Evolutionary conservation across 75 land plant genomes (phyloP).

Genomic region (Cunninghamia lanceolata): DNA sequence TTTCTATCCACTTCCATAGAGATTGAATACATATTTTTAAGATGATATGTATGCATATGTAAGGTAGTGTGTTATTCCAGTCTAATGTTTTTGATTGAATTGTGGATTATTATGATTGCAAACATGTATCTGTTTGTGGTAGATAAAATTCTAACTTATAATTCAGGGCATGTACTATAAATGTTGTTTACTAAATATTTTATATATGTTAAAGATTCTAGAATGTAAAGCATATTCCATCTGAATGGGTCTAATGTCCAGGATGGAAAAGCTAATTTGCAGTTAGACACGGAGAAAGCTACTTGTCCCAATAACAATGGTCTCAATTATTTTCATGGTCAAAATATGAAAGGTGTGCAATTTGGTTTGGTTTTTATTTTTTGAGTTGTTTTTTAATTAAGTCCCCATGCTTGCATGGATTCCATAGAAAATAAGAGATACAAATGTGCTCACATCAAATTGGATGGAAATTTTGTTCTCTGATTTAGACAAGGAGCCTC

Average conservation of each 20-base stretch:
- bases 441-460: neutral
- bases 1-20: neutral
- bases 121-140: neutral
- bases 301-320: neutral
- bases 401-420: neutral
- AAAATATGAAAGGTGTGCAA: neutral
- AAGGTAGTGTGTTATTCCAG: neutral
- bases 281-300: neutral
- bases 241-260: neutral
- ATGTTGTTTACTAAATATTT: neutral
- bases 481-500: neutral
- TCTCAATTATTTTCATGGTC: neutral
- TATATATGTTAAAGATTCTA: neutral
- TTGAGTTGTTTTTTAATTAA: neutral
- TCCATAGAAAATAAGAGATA: neutral
- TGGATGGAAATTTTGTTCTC: neutral
- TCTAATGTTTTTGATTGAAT: neutral
- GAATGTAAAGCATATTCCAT: neutral
- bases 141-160: neutral
- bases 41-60: neutral
- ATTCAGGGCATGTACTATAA: neutral
- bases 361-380: neutral
- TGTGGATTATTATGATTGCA: neutral
- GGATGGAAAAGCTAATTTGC: neutral
- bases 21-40: neutral